Conservation (phyloP, 2,329 filamentous ascomycete genomes). For the Elsinoe arachidis region DNA sequence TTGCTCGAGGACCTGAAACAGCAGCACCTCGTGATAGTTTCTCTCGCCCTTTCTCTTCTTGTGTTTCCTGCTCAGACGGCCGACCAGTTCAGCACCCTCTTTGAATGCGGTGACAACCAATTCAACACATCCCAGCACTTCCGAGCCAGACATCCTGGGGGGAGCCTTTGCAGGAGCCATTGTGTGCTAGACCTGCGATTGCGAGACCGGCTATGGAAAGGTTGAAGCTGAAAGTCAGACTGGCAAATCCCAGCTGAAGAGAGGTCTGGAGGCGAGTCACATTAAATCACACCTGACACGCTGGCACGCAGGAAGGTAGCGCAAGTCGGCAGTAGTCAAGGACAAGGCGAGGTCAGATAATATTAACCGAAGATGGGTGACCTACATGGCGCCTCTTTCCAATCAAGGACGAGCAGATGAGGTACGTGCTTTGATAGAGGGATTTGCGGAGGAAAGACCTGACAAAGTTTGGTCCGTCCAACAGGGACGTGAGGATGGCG, state of each 20-base stretch:
- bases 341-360: constrained; percentile 3
- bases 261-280: constrained; percentile 2
- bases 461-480: constrained; percentile 4
- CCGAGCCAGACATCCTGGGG: constrained; percentile 20
- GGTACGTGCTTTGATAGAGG: constrained; percentile 12
- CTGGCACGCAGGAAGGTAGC: constrained; percentile 6
- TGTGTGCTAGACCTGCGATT: not conserved
- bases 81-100: constrained; percentile 31
- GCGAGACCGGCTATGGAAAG: not conserved
- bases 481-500: constrained; percentile 1
- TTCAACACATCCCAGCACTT: constrained; percentile 35
- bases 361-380: constrained; percentile 11
- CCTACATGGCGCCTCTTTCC: constrained; percentile 1
- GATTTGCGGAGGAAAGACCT: constrained; percentile 4
- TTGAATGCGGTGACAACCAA: constrained; percentile 36
- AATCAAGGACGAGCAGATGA: not conserved
- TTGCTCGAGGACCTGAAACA: constrained; percentile 31
- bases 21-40: constrained; percentile 29
- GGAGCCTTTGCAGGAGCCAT: constrained; percentile 1
- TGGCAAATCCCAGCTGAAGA: constrained; percentile 9
- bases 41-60: constrained; percentile 19
- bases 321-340: not conserved
- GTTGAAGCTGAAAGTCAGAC: not conserved
- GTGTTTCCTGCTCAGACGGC: constrained; percentile 23
- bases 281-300: constrained; percentile 10